Base-by-base conservation (phyloP, 2,329 filamentous ascomycete species). In the Phaeosphaeriaceae sp. region DNA sequence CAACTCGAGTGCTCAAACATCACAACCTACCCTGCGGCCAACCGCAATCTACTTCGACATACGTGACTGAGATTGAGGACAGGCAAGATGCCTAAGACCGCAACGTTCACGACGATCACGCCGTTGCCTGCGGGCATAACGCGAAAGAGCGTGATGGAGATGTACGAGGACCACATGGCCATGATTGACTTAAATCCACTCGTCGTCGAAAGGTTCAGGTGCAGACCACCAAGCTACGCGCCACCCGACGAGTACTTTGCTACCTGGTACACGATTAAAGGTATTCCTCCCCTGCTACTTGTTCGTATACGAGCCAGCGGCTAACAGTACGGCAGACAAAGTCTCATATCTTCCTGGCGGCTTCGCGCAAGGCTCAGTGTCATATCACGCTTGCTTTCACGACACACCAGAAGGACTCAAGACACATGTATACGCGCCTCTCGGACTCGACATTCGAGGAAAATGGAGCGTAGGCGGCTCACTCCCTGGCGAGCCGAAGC, bases 161-260 rank as follows among this genome's bases (percentile, higher is more conserved):
- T 91, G 65, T 87, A 96, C 31, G 91, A 92, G 76, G 85, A 90
- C 76, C 92, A 96, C 78, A 76, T 84, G 50, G 88, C 88, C 67
- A 96, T 97, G 89, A 96, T 96, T 70, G 89, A 94, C 72, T 82
- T 96, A 56, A 96, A 96, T 76, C 92, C 92, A 1, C 83, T 96
- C 48, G 89, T 96, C 54, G 87, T 90, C 61, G 88, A 90, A 60
- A 86, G 91, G 56, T 85, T 88, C 65, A 83, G 83, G 31, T 91
- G 91, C 76, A 83, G 85, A 48, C 84, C 91, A 1, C 91, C 92
- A 0, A 71, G 83, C 22, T 85, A 88, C 71, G 88, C 90, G 13
- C 81, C 86, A 0, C 80, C 86, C 17, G 91, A 95, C 66, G 92
- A 96, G 79, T 86, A 83, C 59, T 81, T 86, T 61, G 90, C 88